Base-by-base conservation (phyloP, 2,329 filamentous ascomycete genomes). In the Fusarium sp. region DNA sequence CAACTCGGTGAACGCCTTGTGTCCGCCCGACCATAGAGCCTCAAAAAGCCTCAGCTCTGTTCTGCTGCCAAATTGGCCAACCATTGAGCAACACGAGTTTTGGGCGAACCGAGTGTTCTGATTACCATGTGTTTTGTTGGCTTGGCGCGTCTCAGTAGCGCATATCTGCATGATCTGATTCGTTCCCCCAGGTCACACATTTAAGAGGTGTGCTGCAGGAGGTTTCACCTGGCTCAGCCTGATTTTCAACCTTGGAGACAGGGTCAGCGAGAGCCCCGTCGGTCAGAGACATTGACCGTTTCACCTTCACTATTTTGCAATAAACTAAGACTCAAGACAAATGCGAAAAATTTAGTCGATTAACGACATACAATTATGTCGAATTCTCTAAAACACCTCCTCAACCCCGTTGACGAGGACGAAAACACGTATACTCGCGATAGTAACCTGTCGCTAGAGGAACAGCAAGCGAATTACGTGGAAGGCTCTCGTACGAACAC, bases 361-460 rank as follows among this genome's bases (percentile, higher is more conserved):
- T 31, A 31, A 10, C 10, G 6, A 6, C 7, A 3, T 1, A 0
- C 3, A 2, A 63, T 26, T 1, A 63, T 63, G 58, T 36, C 42
- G 2, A 38, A 44, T 2, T 33, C 9, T 13, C 28, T 54, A 4
- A 34, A 39, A 10, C 40, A 63, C n/a, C 31, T 63, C 0, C 58
- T 63, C 1, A 63, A 63, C 28, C 59, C 59, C 0, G 36, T 56
- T 0, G 17, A 17, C 5, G 10, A 56, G 1, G 24, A 56, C 4
- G 6, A 3, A 3, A 17, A 18, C 0, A 11, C 13, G 31, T 8
- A 18, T 5, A 3, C 17, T 1, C 2, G 6, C 0, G 2, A 0
- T 3, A 2, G 24, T 0, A 7, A 31, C 0, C 2, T 8, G 2
- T 6, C 6, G 0, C 9, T 22, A 6, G 15, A 5, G 0, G 18